A percentile compares a stretch with the other conserved stretches of the same genome.
Evolutionary conservation across 371 early-diverging fungal species (phyloP).

Genomic region (Blakeslea trispora): DNA sequence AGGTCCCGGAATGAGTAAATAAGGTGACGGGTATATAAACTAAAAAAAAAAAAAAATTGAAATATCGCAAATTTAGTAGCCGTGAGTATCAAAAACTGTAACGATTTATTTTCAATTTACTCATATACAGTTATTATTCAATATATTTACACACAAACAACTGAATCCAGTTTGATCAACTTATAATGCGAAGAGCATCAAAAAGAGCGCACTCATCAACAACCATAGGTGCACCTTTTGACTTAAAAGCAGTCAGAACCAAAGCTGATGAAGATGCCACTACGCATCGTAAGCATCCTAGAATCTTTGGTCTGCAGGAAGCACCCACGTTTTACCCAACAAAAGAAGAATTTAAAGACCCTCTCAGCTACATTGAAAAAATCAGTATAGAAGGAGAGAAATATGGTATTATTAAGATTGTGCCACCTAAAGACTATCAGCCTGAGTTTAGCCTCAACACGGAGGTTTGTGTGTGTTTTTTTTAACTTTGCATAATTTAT

Average conservation of each 20-base stretch:
- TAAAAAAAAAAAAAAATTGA: no score
- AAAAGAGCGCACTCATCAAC: slow-evolving; percentile 9
- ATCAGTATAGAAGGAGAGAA: slow-evolving; percentile 81
- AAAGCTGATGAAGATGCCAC: neutral
- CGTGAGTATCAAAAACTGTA: neutral
- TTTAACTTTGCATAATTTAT: slow-evolving; percentile 8
- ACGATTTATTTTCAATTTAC: neutral
- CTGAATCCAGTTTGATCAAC: neutral
- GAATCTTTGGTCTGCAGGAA: slow-evolving; percentile 67
- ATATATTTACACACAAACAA: no score
- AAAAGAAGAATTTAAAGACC: slow-evolving; percentile 81
- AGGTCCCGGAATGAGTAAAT: no score
- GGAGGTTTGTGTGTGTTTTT: slow-evolving; percentile 60
- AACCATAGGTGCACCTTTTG: slow-evolving; percentile 10
- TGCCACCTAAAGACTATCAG: slow-evolving; percentile 86
- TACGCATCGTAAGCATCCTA: neutral
- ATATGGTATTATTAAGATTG: slow-evolving; percentile 90
- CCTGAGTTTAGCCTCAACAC: slow-evolving; percentile 86
- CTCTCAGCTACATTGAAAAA: slow-evolving; percentile 79
- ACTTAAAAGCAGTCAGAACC: slow-evolving; percentile 16
- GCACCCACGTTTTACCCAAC: slow-evolving; percentile 88
- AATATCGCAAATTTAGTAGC: neutral
- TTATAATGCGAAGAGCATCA: slow-evolving; percentile 12
- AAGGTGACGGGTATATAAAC: no score
- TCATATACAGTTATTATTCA: no score